Conservation (phyloP, 805 yeast genomes). For the Candida nemodendra region DNA sequence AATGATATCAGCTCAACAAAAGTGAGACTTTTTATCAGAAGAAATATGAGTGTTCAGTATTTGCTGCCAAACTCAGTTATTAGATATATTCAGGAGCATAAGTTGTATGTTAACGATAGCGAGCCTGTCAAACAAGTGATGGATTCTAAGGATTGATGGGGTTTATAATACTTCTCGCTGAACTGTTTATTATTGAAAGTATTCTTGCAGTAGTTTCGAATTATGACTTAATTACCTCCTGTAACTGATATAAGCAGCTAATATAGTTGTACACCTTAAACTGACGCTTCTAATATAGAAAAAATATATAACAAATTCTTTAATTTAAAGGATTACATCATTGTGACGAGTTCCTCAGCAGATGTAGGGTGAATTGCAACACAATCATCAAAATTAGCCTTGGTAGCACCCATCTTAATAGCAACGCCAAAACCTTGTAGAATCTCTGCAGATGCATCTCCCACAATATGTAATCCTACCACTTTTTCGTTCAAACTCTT, state of each 20-base stretch:
- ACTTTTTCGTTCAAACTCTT: slow-evolving; percentile 85
- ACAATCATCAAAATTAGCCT: slow-evolving; percentile 89
- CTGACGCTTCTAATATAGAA: too few relatives aligned
- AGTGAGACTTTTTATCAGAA: slow-evolving; percentile 84
- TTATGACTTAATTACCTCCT: too few relatives aligned
- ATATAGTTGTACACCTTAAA: too few relatives aligned
- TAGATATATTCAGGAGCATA: slow-evolving; percentile 90
- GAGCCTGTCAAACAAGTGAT: slow-evolving; percentile 93
- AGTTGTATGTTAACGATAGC: slow-evolving; percentile 75
- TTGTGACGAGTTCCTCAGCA: slow-evolving; percentile 95
- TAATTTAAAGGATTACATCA: slow-evolving; percentile 47
- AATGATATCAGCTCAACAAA: slow-evolving; percentile 96
- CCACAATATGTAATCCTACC: slow-evolving; percentile 91
- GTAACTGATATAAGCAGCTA: too few relatives aligned
- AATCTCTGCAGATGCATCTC: slow-evolving; percentile 88
- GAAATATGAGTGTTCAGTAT: slow-evolving; percentile 97
- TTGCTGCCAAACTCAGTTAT: slow-evolving; percentile 91
- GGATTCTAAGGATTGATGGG: slow-evolving; percentile 29
- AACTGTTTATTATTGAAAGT: slow-evolving; percentile 2
- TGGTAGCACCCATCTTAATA: slow-evolving; percentile 98
- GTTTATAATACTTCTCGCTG: too few relatives aligned
- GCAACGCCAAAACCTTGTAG: slow-evolving; percentile 99
- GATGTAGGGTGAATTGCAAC: slow-evolving; percentile 99
- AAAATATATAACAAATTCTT: too few relatives aligned
- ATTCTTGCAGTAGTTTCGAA: too few relatives aligned